A percentile compares a stretch with the other conserved stretches of the same genome.
phyloP scores from a whole-genome alignment of 441 rosid species.

The Adansonia gregorii region DNA sequence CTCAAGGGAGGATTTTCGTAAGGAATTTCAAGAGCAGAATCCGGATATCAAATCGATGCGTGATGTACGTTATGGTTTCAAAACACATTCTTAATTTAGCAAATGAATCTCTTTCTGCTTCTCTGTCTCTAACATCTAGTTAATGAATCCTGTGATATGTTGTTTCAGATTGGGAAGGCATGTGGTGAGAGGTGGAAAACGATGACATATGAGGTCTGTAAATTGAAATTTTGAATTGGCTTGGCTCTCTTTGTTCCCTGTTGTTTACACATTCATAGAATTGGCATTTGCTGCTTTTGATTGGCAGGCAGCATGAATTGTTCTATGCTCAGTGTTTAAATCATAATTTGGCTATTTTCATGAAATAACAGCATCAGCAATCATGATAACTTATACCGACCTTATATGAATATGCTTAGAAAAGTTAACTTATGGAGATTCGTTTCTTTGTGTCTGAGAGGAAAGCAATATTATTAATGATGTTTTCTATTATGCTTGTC shows the following conservation, averaged over 20 bases:
- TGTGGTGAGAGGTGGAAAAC: slow-evolving; percentile 97
- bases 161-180: slow-evolving; percentile 83
- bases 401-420: not conserved
- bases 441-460: not conserved
- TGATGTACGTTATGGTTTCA: slow-evolving; percentile 54
- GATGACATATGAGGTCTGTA: slow-evolving; percentile 72
- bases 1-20: slow-evolving; percentile 84
- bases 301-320: not conserved
- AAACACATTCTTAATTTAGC: slow-evolving; percentile 19
- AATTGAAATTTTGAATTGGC: not conserved
- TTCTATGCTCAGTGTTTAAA: not conserved
- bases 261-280: not conserved
- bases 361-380: not conserved
- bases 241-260: not conserved
- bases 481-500: not conserved
- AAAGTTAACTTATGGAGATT: not conserved
- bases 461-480: not conserved
- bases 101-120: not conserved
- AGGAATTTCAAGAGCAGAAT: slow-evolving; percentile 82
- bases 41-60: slow-evolving; percentile 93
- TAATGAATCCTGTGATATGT: slow-evolving; percentile 19
- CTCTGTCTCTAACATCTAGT: not conserved
- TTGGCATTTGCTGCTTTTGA: not conserved
- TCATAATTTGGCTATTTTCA: not conserved
- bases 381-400: not conserved